Conservation (phyloP, 768 basidiomycete genomes). For the Chalciporus pseudorubinellus region DNA sequence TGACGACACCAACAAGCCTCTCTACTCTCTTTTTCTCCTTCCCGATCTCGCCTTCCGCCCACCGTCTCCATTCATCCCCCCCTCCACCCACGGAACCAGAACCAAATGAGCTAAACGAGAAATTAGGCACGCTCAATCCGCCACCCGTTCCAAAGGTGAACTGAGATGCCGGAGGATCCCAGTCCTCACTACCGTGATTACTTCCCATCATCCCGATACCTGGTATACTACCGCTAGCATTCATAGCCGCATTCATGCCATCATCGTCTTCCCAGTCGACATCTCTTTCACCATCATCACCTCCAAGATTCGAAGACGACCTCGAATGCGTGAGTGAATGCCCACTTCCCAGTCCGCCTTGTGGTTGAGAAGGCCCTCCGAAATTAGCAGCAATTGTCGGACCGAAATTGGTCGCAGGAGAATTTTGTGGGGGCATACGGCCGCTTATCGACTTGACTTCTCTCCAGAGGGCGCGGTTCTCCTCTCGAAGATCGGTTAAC, state of each 20-base stretch:
- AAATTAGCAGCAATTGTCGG: constrained; percentile 8
- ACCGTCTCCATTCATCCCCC: constrained; percentile 29
- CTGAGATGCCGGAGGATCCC: constrained; percentile 20
- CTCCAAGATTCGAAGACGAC: constrained; percentile 28
- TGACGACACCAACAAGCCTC: constrained; percentile 56
- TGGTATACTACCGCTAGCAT: constrained; percentile 2
- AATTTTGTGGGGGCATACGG: constrained; percentile 21
- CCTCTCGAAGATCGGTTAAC: constrained; percentile 66
- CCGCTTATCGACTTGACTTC: constrained; percentile 25
- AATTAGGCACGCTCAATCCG: constrained; percentile 13
- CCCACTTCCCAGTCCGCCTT: constrained; percentile 11
- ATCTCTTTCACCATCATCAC: constrained; percentile 27
- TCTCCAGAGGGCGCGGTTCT: constrained; percentile 60
- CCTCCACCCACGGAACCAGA: constrained; percentile 4
- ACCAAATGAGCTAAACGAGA: constrained; percentile 10
- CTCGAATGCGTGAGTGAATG: constrained; percentile 24
- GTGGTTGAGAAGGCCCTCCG: constrained; percentile 4
- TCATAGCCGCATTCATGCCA: constrained; percentile 7
- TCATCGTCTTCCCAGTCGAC: constrained; percentile 31
- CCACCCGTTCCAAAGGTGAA: constrained; percentile 11
- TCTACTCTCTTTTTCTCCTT: constrained; percentile 64
- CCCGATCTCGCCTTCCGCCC: constrained; percentile 39
- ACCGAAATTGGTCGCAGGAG: constrained; percentile 1
- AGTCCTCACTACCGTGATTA: constrained; percentile 22
- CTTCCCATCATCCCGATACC: constrained; percentile 15